Conservation (phyloP, 202 grass and related monocot genomes). For the Miscanthus sacchariflorus region DNA sequence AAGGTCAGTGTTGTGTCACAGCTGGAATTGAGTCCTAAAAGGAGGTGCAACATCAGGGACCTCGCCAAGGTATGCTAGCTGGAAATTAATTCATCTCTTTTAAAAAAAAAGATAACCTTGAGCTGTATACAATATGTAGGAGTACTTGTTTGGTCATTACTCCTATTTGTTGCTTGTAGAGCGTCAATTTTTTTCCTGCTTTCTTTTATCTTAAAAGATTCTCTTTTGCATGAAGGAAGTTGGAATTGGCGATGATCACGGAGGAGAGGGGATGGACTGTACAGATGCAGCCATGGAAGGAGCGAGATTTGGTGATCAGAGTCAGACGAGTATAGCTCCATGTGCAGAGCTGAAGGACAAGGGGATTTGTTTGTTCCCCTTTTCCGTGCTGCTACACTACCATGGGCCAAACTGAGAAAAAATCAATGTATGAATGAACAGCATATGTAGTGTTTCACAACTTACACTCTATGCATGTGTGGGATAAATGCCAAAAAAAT, state of each 20-base stretch:
- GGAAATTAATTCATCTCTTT: neutral
- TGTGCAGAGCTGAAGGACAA: constrained; percentile 82
- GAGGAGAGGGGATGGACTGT: constrained; percentile 43
- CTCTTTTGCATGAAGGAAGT: constrained; percentile 40
- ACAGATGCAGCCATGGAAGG: constrained; percentile 32
- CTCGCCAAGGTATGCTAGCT: constrained; percentile 56
- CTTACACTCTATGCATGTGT: constrained; percentile 51
- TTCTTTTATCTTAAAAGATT: neutral
- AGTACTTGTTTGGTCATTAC: neutral
- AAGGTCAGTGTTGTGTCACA: constrained; percentile 73
- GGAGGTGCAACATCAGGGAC: constrained; percentile 57
- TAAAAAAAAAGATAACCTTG: neutral
- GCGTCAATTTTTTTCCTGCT: neutral
- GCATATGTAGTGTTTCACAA: constrained; percentile 42
- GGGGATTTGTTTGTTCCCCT: constrained; percentile 83
- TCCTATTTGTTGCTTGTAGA: neutral
- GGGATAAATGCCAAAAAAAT: constrained; percentile 37
- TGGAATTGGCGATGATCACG: constrained; percentile 41
- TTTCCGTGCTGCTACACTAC: constrained; percentile 73
- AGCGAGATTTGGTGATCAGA: constrained; percentile 51
- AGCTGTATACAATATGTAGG: neutral
- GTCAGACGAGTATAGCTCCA: constrained; percentile 57
- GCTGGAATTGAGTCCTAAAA: constrained; percentile 63
- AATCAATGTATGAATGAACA: constrained; percentile 41
- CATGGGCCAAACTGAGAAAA: constrained; percentile 37